These are phyloP conservation scores for Aspergillus jensenii DNA, from an alignment of 2,329 filamentous ascomycete species.

Conservation along the genomic window DNA sequence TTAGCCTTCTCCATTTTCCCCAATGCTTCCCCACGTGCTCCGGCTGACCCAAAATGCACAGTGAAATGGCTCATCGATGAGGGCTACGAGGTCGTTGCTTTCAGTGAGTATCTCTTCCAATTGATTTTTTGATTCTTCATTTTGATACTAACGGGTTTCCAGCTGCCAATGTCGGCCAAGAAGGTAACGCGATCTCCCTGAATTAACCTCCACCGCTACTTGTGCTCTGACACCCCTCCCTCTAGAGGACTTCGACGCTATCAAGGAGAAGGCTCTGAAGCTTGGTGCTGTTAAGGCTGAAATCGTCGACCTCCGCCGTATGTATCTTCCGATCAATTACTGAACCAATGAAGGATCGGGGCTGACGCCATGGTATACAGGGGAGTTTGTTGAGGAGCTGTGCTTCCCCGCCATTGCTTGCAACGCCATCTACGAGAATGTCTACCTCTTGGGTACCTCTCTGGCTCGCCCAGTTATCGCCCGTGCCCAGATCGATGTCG, in stretches of 20 bases:
- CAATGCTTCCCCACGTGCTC: not conserved
- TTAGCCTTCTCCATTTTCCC: slow-evolving; percentile 32
- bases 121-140: not conserved
- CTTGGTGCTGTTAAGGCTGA: slow-evolving; percentile 67
- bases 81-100: slow-evolving; percentile 62
- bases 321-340: not conserved
- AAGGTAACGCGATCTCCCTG: slow-evolving; percentile 38
- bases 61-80: slow-evolving; percentile 50
- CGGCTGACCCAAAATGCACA: slow-evolving; percentile 22
- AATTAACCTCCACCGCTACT: slow-evolving; percentile 11
- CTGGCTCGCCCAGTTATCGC: slow-evolving; percentile 50
- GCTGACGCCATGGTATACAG: slow-evolving; percentile 5
- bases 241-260: slow-evolving; percentile 68
- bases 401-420: slow-evolving; percentile 70
- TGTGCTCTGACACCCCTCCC: slow-evolving; percentile 19
- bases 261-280: slow-evolving; percentile 69
- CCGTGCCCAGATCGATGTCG: slow-evolving; percentile 42
- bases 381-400: slow-evolving; percentile 76
- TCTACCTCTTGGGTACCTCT: slow-evolving; percentile 57
- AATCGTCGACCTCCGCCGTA: slow-evolving; percentile 61
- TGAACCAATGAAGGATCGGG: not conserved
- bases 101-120: slow-evolving; percentile 40
- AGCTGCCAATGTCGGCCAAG: slow-evolving; percentile 69
- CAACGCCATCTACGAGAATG: slow-evolving; percentile 67
- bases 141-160: slow-evolving; percentile 31